phyloP scores from a whole-genome alignment of 129 eudicot species.

The Oenanthe sinensis region DNA sequence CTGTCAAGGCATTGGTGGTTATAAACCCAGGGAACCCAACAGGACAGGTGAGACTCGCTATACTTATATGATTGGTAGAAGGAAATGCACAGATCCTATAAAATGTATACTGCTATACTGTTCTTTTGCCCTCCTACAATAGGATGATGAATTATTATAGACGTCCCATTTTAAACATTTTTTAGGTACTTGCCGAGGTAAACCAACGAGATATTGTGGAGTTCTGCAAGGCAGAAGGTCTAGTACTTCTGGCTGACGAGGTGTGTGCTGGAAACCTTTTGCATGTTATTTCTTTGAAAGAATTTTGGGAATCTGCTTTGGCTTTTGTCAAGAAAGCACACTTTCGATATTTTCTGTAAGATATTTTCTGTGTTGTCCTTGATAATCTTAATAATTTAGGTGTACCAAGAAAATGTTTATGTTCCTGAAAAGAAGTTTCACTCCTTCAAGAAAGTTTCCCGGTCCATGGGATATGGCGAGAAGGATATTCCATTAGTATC shows the following conservation, averaged over 20 bases:
- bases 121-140: not conserved
- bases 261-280: conserved; percentile 24
- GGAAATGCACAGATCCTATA: not conserved
- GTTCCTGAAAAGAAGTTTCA: conserved; percentile 84
- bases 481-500: conserved; percentile 85
- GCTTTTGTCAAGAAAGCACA: not conserved
- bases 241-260: conserved; percentile 98
- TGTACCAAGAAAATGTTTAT: conserved; percentile 86
- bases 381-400: conserved; percentile 35
- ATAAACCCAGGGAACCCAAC: conserved; percentile 98
- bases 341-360: not conserved
- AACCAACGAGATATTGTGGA: conserved; percentile 92
- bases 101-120: not conserved
- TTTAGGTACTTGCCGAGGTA: conserved; percentile 83
- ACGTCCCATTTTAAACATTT: not conserved
- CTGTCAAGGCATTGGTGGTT: conserved; percentile 87
- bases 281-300: not conserved
- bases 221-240: conserved; percentile 91
- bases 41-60: conserved; percentile 57
- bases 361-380: not conserved
- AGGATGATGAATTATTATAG: not conserved
- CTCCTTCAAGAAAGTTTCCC: conserved; percentile 89
- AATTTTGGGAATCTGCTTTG: not conserved
- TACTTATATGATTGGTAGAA: not conserved
- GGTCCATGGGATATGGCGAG: conserved; percentile 92